These are phyloP conservation scores for Torrubiella hemipterigena DNA, from an alignment of 2,329 filamentous ascomycete genomes.

Conservation along the genomic window DNA sequence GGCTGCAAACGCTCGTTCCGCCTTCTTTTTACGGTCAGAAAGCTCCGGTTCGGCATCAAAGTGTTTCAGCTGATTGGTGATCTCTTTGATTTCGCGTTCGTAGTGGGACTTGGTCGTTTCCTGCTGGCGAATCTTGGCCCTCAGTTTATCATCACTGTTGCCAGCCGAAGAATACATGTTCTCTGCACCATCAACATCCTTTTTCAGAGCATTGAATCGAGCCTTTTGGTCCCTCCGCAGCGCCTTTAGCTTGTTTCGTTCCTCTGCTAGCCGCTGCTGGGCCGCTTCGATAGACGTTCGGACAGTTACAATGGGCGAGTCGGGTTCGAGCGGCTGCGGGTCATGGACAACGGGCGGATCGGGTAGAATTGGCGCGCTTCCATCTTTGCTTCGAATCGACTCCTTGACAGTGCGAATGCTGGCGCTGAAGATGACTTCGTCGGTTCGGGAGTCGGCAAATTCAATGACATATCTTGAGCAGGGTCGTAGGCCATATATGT, in stretches of 20 bases:
- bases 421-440: slow-evolving; percentile 56
- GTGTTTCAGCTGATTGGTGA: slow-evolving; percentile 48
- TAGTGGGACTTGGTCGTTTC: slow-evolving; percentile 60
- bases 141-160: slow-evolving; percentile 63
- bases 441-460: slow-evolving; percentile 57
- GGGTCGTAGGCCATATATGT: slow-evolving; percentile 57
- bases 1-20: slow-evolving; percentile 37
- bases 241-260: slow-evolving; percentile 56
- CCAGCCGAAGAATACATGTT: slow-evolving; percentile 56
- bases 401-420: slow-evolving; percentile 56
- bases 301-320: slow-evolving; percentile 66
- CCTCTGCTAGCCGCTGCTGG: slow-evolving; percentile 58
- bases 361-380: slow-evolving; percentile 17
- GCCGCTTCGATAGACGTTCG: slow-evolving; percentile 64
- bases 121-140: slow-evolving; percentile 64
- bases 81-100: slow-evolving; percentile 40
- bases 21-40: slow-evolving; percentile 39
- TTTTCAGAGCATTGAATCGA: slow-evolving; percentile 53
- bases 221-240: slow-evolving; percentile 65
- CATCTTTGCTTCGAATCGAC: slow-evolving; percentile 19
- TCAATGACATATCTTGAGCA: slow-evolving; percentile 69
- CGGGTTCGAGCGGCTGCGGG: slow-evolving; percentile 55
- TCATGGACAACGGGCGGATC: slow-evolving; percentile 13
- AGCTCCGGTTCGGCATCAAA: slow-evolving; percentile 55
- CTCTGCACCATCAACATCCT: slow-evolving; percentile 60